A percentile compares a stretch with the other conserved stretches of the same genome.
Evolutionary conservation across 805 yeast species (phyloP).

Genomic region (Wickerhamomyces xylosicus): DNA sequence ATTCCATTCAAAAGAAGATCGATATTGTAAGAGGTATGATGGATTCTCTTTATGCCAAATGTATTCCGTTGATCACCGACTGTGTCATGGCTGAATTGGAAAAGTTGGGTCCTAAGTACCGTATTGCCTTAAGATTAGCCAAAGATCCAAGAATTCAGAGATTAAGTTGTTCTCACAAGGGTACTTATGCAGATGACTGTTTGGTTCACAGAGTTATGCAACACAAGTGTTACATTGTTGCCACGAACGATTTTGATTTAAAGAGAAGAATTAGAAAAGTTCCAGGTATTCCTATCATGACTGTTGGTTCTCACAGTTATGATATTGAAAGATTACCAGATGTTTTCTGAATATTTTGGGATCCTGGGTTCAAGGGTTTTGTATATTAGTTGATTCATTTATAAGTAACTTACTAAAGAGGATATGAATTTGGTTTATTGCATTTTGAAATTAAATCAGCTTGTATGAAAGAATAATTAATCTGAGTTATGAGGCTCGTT

Average conservation of each 20-base stretch:
- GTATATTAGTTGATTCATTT: not conserved
- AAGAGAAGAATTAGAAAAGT: constrained; percentile 91
- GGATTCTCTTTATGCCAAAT: constrained; percentile 91
- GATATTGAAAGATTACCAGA: constrained; percentile 93
- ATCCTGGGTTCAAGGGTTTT: not conserved
- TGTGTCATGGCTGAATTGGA: constrained; percentile 98
- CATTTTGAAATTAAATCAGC: too few species aligned
- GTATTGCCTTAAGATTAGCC: constrained; percentile 88
- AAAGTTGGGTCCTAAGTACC: constrained; percentile 86
- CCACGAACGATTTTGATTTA: constrained; percentile 95
- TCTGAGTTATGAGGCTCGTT: too few species aligned
- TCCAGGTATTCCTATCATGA: constrained; percentile 95
- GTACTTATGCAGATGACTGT: constrained; percentile 98
- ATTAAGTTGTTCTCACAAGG: constrained; percentile 83
- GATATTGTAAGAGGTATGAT: constrained; percentile 94
- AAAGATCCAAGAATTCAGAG: constrained; percentile 88
- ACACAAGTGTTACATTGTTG: constrained; percentile 94
- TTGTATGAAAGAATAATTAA: too few species aligned
- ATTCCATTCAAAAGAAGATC: constrained; percentile 90
- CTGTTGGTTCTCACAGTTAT: constrained; percentile 89
- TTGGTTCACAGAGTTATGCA: constrained; percentile 86
- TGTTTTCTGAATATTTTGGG: constrained; percentile 47
- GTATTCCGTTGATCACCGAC: constrained; percentile 92
- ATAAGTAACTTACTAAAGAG: not conserved
- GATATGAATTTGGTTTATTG: not conserved